phyloP scores from a whole-genome alignment of 768 basidiomycete species.

The Agaricus blazei region DNA sequence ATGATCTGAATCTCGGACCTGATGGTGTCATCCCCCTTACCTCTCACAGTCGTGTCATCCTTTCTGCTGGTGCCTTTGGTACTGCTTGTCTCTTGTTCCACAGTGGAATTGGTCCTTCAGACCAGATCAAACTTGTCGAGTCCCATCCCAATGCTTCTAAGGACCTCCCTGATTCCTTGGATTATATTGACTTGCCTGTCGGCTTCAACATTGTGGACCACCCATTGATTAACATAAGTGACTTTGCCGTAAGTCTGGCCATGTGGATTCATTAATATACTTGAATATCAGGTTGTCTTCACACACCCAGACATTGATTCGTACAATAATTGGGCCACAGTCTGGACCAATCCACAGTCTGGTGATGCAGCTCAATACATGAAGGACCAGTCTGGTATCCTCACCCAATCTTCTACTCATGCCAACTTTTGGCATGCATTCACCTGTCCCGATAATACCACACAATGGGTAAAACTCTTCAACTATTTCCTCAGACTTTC shows the following conservation, averaged over 20 bases:
- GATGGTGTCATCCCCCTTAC: slow-evolving; percentile 52
- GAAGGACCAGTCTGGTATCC: slow-evolving; percentile 45
- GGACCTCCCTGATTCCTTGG: slow-evolving; percentile 38
- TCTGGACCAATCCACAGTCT: slow-evolving; percentile 48
- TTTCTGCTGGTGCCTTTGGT: slow-evolving; percentile 54
- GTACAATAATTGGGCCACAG: slow-evolving; percentile 62
- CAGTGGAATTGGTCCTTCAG: slow-evolving; percentile 56
- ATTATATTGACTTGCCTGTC: slow-evolving; percentile 58
- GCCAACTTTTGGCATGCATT: slow-evolving; percentile 62
- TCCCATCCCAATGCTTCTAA: slow-evolving; percentile 37
- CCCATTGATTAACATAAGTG: slow-evolving; percentile 54
- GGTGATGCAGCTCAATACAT: slow-evolving; percentile 56
- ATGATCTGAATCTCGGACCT: slow-evolving; percentile 51
- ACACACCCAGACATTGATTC: slow-evolving; percentile 58
- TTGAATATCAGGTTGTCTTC: slow-evolving; percentile 45
- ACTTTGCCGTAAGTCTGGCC: not conserved
- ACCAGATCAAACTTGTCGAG: slow-evolving; percentile 50
- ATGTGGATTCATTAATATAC: not conserved
- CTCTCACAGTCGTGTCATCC: slow-evolving; percentile 52
- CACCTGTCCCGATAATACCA: slow-evolving; percentile 36
- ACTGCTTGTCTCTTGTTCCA: slow-evolving; percentile 54
- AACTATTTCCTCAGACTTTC: no score
- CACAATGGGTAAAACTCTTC: slow-evolving; percentile 38
- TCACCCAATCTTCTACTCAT: slow-evolving; percentile 47
- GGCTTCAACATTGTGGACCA: slow-evolving; percentile 51